Conservation (phyloP, 129 eudicot species). For the Erigeron canadensis region DNA sequence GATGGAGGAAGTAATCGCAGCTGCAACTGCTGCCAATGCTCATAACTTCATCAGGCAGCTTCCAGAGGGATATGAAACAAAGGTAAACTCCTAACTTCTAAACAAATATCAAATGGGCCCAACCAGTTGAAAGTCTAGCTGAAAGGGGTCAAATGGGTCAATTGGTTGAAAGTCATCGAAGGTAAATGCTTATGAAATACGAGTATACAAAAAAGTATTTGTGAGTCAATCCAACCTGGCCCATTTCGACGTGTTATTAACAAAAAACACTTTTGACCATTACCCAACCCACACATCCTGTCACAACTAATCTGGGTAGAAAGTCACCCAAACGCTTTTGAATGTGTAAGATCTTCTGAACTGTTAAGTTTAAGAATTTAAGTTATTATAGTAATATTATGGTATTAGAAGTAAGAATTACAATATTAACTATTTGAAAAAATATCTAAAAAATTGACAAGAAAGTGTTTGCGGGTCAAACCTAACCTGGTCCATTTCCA, state of each 20-base stretch:
- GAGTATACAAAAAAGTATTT: neutral
- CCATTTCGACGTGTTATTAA: neutral
- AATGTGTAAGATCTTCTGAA: too few species aligned
- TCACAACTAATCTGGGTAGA: too few species aligned
- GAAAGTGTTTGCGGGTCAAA: neutral
- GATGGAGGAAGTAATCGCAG: constrained; percentile 82
- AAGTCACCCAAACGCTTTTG: too few species aligned
- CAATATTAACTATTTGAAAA: neutral
- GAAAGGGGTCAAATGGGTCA: constrained; percentile 6
- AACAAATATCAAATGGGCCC: too few species aligned
- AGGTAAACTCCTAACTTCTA: constrained; percentile 40
- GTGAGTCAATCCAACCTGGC: neutral
- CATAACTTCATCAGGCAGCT: constrained; percentile 83
- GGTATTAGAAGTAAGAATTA: too few species aligned
- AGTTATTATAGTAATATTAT: too few species aligned
- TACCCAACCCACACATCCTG: neutral
- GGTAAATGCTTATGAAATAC: neutral
- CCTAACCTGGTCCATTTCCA: neutral
- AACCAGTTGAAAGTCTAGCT: too few species aligned
- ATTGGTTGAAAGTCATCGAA: neutral
- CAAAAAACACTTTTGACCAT: neutral
- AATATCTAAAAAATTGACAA: neutral
- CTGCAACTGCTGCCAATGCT: constrained; percentile 93
- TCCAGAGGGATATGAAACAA: constrained; percentile 91
- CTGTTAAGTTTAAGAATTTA: too few species aligned